Conservation (phyloP, 2,329 filamentous ascomycete species). For the Elsinoe australis region DNA sequence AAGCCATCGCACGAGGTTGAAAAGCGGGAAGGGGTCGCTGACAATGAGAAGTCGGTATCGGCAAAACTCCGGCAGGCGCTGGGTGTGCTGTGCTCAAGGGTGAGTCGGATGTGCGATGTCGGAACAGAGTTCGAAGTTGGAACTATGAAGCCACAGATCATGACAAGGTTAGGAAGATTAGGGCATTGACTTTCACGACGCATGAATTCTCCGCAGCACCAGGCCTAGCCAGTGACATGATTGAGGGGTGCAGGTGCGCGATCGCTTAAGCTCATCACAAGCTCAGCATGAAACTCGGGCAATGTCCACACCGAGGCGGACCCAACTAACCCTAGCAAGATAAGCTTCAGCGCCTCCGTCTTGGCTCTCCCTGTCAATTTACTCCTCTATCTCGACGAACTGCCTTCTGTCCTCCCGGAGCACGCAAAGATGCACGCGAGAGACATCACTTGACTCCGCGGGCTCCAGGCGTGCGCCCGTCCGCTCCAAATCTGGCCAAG, state of each 20-base stretch:
- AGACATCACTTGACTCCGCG: conserved; percentile 1
- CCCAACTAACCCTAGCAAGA: neutral
- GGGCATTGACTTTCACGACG: too few relatives aligned
- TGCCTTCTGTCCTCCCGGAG: neutral
- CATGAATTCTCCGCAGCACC: too few relatives aligned
- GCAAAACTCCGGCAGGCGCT: neutral
- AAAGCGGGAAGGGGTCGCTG: too few relatives aligned
- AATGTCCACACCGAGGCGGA: neutral
- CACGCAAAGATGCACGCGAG: neutral
- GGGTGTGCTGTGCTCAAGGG: neutral
- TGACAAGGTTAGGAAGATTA: too few relatives aligned
- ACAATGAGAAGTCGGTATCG: neutral
- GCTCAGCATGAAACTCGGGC: neutral
- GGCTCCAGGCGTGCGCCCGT: neutral
- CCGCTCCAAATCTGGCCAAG: neutral
- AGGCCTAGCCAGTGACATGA: too few relatives aligned
- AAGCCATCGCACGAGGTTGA: too few relatives aligned
- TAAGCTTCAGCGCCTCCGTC: conserved; percentile 8
- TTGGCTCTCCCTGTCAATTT: conserved; percentile 6
- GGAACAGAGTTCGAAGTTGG: too few relatives aligned
- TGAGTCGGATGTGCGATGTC: neutral
- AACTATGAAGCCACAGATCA: too few relatives aligned
- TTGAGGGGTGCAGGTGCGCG: too few relatives aligned
- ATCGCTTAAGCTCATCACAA: neutral
- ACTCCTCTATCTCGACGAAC: neutral